Conservation (phyloP, 2,329 filamentous ascomycete species). For the Delphinella strobiligena region DNA sequence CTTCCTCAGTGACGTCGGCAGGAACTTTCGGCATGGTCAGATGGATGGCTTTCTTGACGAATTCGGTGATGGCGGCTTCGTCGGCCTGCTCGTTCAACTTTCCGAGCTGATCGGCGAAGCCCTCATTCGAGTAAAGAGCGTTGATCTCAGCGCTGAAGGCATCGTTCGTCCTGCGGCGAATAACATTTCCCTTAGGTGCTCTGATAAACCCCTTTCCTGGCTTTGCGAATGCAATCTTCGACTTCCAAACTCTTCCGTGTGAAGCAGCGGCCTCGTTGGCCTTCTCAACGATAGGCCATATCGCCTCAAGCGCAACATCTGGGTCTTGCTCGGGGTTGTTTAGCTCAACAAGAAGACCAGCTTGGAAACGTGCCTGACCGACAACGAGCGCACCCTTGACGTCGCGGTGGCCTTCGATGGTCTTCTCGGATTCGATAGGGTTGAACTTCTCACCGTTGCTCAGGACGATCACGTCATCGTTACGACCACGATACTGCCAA, state of each 20-base stretch:
- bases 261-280: constrained; percentile 30
- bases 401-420: constrained; percentile 14
- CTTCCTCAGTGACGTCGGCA: constrained; percentile 12
- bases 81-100: constrained; percentile 8
- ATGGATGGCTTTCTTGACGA: constrained; percentile 11
- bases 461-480: constrained; percentile 20
- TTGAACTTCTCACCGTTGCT: constrained; percentile 21
- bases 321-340: constrained; percentile 9
- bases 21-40: constrained; percentile 8
- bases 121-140: constrained; percentile 27
- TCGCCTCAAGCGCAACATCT: constrained; percentile 25
- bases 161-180: constrained; percentile 27
- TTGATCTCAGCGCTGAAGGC: constrained; percentile 37
- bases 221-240: constrained; percentile 30
- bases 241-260: constrained; percentile 31
- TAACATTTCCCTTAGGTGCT: constrained; percentile 36
- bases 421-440: constrained; percentile 15
- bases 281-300: constrained; percentile 33
- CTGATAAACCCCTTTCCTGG: constrained; percentile 31
- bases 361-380: constrained; percentile 18
- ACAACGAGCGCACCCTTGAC: constrained; percentile 22
- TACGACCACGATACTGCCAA: constrained; percentile 17
- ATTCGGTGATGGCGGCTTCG: constrained; percentile 7
- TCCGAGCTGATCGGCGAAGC: constrained; percentile 9
- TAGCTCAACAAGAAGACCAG: constrained; percentile 21